phyloP scores from a whole-genome alignment of 805 yeast species.

The Lipomyces spencermartinsiae region DNA sequence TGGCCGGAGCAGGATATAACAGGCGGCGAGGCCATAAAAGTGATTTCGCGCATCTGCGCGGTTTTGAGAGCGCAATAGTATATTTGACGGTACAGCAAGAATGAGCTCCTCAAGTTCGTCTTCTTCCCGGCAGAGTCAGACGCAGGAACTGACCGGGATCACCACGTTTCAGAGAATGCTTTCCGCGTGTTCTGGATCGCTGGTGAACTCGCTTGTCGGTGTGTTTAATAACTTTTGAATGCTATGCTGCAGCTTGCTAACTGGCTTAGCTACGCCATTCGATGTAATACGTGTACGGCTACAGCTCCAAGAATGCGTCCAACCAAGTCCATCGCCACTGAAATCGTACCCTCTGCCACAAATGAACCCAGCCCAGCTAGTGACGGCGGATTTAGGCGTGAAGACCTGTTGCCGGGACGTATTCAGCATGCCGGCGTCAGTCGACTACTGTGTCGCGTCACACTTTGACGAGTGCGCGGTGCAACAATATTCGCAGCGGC shows the following conservation, averaged over 20 bases:
- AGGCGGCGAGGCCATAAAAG: neutral
- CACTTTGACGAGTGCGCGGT: slow-evolving; percentile 46
- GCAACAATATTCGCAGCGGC: slow-evolving; percentile 41
- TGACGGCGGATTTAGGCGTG: slow-evolving; percentile 47
- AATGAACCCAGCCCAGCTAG: slow-evolving; percentile 9
- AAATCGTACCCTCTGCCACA: slow-evolving; percentile 21
- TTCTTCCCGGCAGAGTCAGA: neutral
- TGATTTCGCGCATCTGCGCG: neutral
- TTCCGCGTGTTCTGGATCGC: slow-evolving; percentile 53
- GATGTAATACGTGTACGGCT: slow-evolving; percentile 53
- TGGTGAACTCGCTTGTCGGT: slow-evolving; percentile 50
- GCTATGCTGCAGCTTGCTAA: slow-evolving; percentile 12
- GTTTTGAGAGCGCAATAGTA: neutral
- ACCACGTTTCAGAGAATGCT: slow-evolving; percentile 42
- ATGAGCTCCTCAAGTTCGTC: slow-evolving; percentile 2
- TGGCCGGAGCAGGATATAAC: neutral
- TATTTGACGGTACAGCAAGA: neutral
- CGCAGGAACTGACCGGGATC: slow-evolving; percentile 1
- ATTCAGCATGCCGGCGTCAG: slow-evolving; percentile 48
- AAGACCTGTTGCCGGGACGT: slow-evolving; percentile 50
- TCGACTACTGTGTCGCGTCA: slow-evolving; percentile 49
- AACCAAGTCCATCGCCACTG: slow-evolving; percentile 62
- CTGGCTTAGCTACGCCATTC: slow-evolving; percentile 49
- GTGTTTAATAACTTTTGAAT: slow-evolving; percentile 7
- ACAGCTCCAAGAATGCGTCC: slow-evolving; percentile 62